Percentiles rank a stretch among this genome's conserved stretches.
Evolutionary conservation across 2,329 filamentous ascomycete species (phyloP).

Genomic region (Sarocladium kiliense): DNA sequence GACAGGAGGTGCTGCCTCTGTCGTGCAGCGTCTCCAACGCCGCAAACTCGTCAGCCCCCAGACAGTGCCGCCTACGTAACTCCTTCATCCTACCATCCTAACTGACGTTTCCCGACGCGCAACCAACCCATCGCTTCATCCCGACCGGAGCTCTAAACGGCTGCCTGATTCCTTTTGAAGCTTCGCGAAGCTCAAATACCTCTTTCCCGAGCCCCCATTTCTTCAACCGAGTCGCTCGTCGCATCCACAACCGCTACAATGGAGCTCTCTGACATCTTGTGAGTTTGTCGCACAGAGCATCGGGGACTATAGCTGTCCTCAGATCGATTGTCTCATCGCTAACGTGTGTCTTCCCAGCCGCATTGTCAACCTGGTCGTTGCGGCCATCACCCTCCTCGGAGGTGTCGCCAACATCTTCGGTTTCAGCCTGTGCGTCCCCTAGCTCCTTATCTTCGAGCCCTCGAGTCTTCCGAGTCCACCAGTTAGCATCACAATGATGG

Average conservation of each 20-base stretch:
- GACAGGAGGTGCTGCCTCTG: neutral
- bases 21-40: neutral
- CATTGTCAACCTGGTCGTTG: constrained; percentile 87
- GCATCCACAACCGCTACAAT: constrained; percentile 41
- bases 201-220: neutral
- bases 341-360: constrained; percentile 57
- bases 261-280: constrained; percentile 94
- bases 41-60: constrained; percentile 2
- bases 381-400: constrained; percentile 80
- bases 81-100: constrained; percentile 6
- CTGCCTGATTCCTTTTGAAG: constrained; percentile 9
- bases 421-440: constrained; percentile 49
- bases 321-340: constrained; percentile 20
- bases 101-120: constrained; percentile 12
- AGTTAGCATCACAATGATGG: neutral
- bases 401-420: constrained; percentile 70
- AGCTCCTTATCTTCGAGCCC: neutral
- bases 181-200: neutral
- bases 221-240: neutral
- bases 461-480: neutral
- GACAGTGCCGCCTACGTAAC: constrained; percentile 10
- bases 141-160: constrained; percentile 3
- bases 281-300: constrained; percentile 31
- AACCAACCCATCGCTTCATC: constrained; percentile 9
- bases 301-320: constrained; percentile 2